Evolutionary conservation across 345 rosid genomes (phyloP).

Genomic region (Salix koriyanagi): DNA sequence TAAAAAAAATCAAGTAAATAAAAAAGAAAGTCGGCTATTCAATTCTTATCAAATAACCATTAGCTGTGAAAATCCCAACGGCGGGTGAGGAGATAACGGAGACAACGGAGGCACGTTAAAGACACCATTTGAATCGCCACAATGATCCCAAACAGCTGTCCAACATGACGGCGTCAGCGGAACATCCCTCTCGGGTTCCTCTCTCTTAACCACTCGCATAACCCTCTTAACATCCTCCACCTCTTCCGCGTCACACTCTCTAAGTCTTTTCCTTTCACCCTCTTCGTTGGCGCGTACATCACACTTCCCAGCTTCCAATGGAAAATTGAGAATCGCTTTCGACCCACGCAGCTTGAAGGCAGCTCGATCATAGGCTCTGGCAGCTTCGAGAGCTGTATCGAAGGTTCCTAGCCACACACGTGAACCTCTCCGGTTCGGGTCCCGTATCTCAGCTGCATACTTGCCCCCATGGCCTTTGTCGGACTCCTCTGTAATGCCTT

Average conservation of each 20-base stretch:
- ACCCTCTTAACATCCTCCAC: neutral
- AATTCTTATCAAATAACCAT: slow-evolving; percentile 14
- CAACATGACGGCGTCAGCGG: slow-evolving; percentile 46
- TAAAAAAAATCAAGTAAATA: too few relatives aligned
- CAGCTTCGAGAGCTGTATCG: slow-evolving; percentile 68
- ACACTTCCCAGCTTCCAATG: slow-evolving; percentile 57
- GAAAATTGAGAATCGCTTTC: slow-evolving; percentile 83
- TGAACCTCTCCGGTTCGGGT: slow-evolving; percentile 66
- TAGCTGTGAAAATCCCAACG: slow-evolving; percentile 15
- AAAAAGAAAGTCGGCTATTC: neutral
- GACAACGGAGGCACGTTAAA: slow-evolving; percentile 14
- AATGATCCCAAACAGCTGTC: slow-evolving; percentile 28
- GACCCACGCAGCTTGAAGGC: slow-evolving; percentile 78
- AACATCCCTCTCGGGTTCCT: slow-evolving; percentile 18
- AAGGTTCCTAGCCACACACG: slow-evolving; percentile 90
- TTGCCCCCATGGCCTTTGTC: slow-evolving; percentile 96
- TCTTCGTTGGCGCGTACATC: slow-evolving; percentile 21
- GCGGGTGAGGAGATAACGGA: slow-evolving; percentile 21
- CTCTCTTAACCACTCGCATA: slow-evolving; percentile 27
- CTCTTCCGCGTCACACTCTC: slow-evolving; percentile 11
- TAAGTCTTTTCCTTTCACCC: slow-evolving; percentile 37
- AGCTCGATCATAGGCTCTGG: slow-evolving; percentile 78
- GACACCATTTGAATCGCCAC: slow-evolving; percentile 1
- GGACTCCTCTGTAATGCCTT: slow-evolving; percentile 84
- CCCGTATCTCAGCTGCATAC: slow-evolving; percentile 94